phyloP scores from a whole-genome alignment of 768 basidiomycete genomes.

The Boletus rufocinnamomeus region DNA sequence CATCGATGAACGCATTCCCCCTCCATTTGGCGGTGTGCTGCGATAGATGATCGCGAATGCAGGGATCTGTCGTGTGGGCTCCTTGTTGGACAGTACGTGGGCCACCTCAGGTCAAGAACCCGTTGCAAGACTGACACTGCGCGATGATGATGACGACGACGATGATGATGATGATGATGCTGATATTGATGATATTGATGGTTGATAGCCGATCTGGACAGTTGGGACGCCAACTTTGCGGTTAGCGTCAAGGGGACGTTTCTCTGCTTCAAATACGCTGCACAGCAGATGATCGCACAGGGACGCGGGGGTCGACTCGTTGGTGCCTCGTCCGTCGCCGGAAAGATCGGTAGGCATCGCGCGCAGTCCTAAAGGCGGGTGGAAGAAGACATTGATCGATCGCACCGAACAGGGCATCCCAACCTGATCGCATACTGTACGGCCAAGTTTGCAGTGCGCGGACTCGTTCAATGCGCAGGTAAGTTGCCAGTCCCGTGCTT shows the following conservation, averaged over 20 bases:
- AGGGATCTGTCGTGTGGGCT: constrained; percentile 9
- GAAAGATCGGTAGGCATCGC: constrained; percentile 2
- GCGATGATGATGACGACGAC: too few relatives aligned
- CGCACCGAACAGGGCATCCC: not conserved
- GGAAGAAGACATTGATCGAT: not conserved
- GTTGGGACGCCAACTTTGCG: constrained; percentile 31
- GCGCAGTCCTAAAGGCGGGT: not conserved
- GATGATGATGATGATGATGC: not conserved
- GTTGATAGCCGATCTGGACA: constrained; percentile 12
- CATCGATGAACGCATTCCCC: not conserved
- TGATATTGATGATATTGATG: not conserved
- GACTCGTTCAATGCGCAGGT: constrained; percentile 20
- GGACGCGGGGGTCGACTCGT: constrained; percentile 12
- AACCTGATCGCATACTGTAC: constrained; percentile 17
- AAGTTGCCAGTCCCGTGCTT: not conserved
- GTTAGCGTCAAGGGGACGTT: constrained; percentile 22
- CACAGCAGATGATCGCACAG: constrained; percentile 26
- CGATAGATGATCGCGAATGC: constrained; percentile 17
- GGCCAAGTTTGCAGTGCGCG: constrained; percentile 15
- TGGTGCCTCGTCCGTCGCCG: constrained; percentile 9
- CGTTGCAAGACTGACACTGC: not conserved
- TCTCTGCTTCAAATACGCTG: constrained; percentile 31
- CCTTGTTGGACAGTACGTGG: constrained; percentile 1
- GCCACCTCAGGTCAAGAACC: not conserved
- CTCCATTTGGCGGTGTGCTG: not conserved